Evolutionary conservation across 2,329 filamentous ascomycete species (phyloP), one percentile per base, ranked within the genome.

Genomic region (Alternaria atra): DNA sequence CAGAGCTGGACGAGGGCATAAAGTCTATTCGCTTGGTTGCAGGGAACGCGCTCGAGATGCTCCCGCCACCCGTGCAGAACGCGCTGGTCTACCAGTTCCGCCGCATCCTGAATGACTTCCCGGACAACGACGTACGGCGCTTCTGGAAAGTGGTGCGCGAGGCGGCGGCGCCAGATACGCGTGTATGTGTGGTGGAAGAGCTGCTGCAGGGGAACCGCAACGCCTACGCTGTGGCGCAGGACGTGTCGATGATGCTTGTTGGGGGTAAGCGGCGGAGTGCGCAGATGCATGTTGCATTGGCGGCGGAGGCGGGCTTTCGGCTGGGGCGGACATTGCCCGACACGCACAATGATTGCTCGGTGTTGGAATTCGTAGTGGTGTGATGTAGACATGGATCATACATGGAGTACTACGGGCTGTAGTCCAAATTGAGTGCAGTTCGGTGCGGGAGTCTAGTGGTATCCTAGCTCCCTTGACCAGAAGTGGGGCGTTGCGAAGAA

Each of bases 251-350:
- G 13, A 47, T 47, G 44, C 20, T 47, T 7, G 25, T 47, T 2
- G 44, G 44, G 44, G 44, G 44, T 10, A 47, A 47, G n/a, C 44
- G 44, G 44, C 44, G 44, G n/a, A 47, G 29, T 30, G 44, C 44
- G 44, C 44, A 47, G 44, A 47, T 47, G 44, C 44, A 47, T 32
- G 44, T 25, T 13, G 44, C 4, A 9, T 29, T 47, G 23, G 44
- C 44, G 23, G 44, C 44, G 6, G 44, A 47, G 23, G 44, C 44
- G 29, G 44, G 44, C 25, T 47, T 47, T n/a, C 13, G n/a, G 44
- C n/a, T 47, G 23, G 29, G 29, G 20, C 44, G 44, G 7, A 47
- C 44, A 9, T 47, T 32, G 12, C 44, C 44, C 13, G 44, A 47
- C 44, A 32, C 44, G 20, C 29, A 47, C 44, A 47, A 47, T n/a